Percentiles rank a stretch among this genome's conserved stretches.
Conservation (phyloP, 2,329 filamentous ascomycete species). For the Sclerotinia nivalis region DNA sequence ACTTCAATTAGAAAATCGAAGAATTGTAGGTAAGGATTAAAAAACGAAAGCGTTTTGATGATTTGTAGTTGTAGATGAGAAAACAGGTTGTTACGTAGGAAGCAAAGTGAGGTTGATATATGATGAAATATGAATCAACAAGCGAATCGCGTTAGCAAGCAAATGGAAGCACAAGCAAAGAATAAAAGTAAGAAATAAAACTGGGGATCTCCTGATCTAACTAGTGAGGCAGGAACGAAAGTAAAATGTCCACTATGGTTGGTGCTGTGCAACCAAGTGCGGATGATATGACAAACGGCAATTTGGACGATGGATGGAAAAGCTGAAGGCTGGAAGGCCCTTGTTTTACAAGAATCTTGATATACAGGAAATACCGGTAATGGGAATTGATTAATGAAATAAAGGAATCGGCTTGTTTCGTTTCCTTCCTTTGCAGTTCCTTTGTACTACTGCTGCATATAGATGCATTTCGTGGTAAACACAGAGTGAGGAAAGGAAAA, state of each 20-base stretch:
- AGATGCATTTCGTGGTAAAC: background rate
- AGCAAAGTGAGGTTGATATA: slow-evolving; percentile 16
- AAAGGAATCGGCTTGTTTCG: background rate
- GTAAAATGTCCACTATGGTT: slow-evolving; percentile 3
- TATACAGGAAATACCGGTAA: background rate
- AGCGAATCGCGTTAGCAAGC: background rate
- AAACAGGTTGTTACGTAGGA: background rate
- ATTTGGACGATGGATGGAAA: background rate
- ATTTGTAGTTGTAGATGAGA: slow-evolving; percentile 7
- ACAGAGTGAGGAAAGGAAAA: background rate
- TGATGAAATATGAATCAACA: slow-evolving; percentile 19
- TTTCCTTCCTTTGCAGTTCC: background rate
- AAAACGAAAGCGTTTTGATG: slow-evolving; percentile 1
- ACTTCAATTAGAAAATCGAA: background rate
- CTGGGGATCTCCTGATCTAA: slow-evolving; percentile 2
- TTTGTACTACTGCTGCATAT: slow-evolving; percentile 6
- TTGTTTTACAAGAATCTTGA: slow-evolving; percentile 13
- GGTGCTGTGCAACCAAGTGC: background rate
- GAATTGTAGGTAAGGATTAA: background rate
- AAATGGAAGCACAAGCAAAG: slow-evolving; percentile 5
- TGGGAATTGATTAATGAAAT: background rate
- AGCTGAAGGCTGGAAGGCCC: background rate
- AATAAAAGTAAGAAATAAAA: slow-evolving; percentile 4
- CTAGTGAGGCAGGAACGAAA: slow-evolving; percentile 12
- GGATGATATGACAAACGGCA: slow-evolving; percentile 7